Evolutionary conservation across 768 basidiomycete genomes (phyloP), one percentile per base, ranked within the genome.

Genomic region (Tulasnella sp.): DNA sequence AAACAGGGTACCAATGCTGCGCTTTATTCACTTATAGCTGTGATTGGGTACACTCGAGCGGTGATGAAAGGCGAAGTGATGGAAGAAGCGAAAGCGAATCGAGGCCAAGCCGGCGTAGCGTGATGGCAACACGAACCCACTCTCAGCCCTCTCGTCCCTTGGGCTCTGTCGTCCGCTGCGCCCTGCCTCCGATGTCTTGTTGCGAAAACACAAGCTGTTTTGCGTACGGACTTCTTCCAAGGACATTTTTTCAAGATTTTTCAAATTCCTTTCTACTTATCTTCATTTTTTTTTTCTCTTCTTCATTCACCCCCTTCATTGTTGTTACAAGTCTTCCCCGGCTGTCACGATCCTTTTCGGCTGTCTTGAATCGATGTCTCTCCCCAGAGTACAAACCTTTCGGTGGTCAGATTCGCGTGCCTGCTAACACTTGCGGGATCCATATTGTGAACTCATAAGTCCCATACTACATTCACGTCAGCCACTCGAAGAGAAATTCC

Each of bases 1-100:
- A 78, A 69, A n/a, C 77, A 96, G 93, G 94, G 94, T 58, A 92
- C 92, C 40, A 94, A 94, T 80, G 91, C 89, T 36, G 90, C 91
- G 15, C 82, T 96, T 71, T 97, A 89, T 86, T 93, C 92, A 31
- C 80, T 93, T 71, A 87, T 94, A 80, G 91, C 93, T 22, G 85
- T 87, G 34, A 78, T 86, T 75, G 90, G 90, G 80, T 97, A 94
- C 80, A 82, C 83, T 17, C 87, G 90, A 75, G 92, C 93, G 15
- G 84, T 89, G 54, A 82, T 86, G 77, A 85, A 88, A 25, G 91
- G 90, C 80, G 94, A 96, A 84, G 85, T 81, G 74, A 91, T 93
- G 85, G 86, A 85, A 75, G 90, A 87, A 78, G 88, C 89, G 58
- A 90, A 90, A 82, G 67, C 71, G 38, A 76, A 76, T 36, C 22